phyloP scores from a whole-genome alignment of 495 filamentous ascomycete species.

The Polyplosphaeria fusca region DNA sequence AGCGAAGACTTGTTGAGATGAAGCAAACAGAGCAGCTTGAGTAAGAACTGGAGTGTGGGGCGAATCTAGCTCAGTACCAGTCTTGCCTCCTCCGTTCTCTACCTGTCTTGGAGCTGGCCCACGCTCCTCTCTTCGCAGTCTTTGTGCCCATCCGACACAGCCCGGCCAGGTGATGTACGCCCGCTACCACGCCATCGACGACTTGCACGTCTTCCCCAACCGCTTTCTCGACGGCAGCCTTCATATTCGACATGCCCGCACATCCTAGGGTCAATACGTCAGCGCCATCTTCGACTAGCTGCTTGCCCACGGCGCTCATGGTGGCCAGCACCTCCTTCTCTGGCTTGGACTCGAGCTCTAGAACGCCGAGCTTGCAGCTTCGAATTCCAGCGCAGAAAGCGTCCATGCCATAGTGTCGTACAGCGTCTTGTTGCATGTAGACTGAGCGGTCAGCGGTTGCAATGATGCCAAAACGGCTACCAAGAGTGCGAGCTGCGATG shows the following conservation, averaged over 20 bases:
- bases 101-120: conserved; percentile 24
- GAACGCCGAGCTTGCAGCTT: conserved; percentile 42
- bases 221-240: conserved; percentile 43
- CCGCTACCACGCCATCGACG: conserved; percentile 34
- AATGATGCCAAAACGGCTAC: conserved; percentile 27
- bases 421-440: conserved; percentile 44
- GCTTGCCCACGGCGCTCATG: conserved; percentile 42
- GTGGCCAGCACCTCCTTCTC: conserved; percentile 42
- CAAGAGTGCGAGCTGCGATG: conserved; percentile 8
- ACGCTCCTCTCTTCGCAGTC: conserved; percentile 33
- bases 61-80: conserved; percentile 15
- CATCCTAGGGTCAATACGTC: conserved; percentile 49
- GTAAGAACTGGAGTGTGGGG: too few species aligned
- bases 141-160: conserved; percentile 27
- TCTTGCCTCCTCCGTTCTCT: conserved; percentile 29
- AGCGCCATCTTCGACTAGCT: conserved; percentile 45
- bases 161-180: conserved; percentile 33
- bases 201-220: conserved; percentile 40
- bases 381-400: conserved; percentile 45
- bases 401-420: conserved; percentile 43
- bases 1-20: too few species aligned
- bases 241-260: conserved; percentile 51
- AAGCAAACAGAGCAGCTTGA: too few species aligned
- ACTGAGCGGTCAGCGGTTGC: conserved; percentile 43
- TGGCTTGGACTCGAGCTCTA: conserved; percentile 44